Evolutionary conservation across 139 green algal species (phyloP).

Genomic region (Tetratostichococcus sp.): DNA sequence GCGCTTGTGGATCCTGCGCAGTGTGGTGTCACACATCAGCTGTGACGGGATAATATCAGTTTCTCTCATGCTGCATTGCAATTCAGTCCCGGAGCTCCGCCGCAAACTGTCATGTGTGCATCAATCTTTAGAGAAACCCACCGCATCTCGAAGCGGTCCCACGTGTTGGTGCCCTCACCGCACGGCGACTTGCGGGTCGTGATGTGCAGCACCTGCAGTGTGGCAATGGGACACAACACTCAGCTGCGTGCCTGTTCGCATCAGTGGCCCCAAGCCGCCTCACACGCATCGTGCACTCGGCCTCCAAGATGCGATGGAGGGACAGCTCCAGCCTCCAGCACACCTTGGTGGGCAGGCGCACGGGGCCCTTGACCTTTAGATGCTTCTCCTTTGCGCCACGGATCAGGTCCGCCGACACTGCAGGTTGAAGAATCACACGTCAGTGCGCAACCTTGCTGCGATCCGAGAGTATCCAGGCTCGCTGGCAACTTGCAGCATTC

Average conservation of each 20-base stretch:
- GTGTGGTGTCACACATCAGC: too few species aligned
- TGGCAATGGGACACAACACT: too few species aligned
- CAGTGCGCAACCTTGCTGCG: neutral
- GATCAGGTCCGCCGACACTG: constrained; percentile 97
- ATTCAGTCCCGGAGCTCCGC: too few species aligned
- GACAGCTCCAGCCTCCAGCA: too few species aligned
- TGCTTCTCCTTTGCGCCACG: constrained; percentile 97
- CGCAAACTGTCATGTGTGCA: neutral
- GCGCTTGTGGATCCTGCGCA: constrained; percentile 93
- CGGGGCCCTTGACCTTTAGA: constrained; percentile 96
- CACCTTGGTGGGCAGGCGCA: constrained; percentile 98
- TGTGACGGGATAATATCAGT: neutral
- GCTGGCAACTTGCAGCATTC: too few species aligned
- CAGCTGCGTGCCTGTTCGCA: too few species aligned
- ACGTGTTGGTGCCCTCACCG: constrained; percentile 99
- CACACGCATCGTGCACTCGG: too few species aligned
- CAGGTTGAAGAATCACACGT: neutral
- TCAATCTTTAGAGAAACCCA: constrained; percentile 21
- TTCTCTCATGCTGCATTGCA: too few species aligned
- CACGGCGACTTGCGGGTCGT: constrained; percentile 97
- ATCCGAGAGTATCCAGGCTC: too few species aligned
- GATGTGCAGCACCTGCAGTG: constrained; percentile 62
- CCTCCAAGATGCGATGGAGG: too few species aligned
- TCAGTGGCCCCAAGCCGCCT: too few species aligned
- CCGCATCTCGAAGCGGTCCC: constrained; percentile 94